These are phyloP conservation scores for Saturnispora quitensis DNA, from an alignment of 805 yeast genomes.

Conservation along the genomic window DNA sequence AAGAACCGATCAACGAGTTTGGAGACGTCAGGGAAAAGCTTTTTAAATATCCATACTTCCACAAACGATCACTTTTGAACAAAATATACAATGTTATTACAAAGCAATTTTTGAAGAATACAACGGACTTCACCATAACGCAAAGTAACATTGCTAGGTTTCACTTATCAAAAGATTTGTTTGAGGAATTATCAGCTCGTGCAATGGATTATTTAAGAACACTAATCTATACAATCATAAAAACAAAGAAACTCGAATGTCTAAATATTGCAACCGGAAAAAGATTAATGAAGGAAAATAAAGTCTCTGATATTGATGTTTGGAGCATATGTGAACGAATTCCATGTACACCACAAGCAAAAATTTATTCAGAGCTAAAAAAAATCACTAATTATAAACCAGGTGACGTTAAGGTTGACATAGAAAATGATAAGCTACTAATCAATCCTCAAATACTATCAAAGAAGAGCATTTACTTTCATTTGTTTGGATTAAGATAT, in stretches of 20 bases:
- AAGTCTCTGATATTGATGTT: not conserved
- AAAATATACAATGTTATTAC: not conserved
- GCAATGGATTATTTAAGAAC: not conserved
- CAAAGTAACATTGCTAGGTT: not conserved
- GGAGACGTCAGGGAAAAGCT: not conserved
- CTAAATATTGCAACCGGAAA: not conserved
- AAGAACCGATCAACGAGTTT: not conserved
- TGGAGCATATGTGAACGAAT: not conserved
- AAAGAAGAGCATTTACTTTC: not conserved
- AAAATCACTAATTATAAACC: not conserved
- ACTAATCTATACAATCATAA: not conserved
- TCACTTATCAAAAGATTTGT: not conserved
- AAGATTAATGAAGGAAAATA: not conserved
- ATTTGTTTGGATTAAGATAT: not conserved
- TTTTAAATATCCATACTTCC: not conserved
- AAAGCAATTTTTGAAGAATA: not conserved
- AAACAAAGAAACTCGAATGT: not conserved
- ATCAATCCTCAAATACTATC: not conserved
- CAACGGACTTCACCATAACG: not conserved
- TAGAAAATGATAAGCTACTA: not conserved
- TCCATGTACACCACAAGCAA: constrained; percentile 1
- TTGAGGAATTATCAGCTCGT: not conserved
- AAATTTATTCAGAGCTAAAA: not conserved
- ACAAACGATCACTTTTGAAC: not conserved
- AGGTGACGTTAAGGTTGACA: not conserved